Base-by-base conservation (phyloP, 768 basidiomycete genomes). In the Clitopilus passeckerianus region DNA sequence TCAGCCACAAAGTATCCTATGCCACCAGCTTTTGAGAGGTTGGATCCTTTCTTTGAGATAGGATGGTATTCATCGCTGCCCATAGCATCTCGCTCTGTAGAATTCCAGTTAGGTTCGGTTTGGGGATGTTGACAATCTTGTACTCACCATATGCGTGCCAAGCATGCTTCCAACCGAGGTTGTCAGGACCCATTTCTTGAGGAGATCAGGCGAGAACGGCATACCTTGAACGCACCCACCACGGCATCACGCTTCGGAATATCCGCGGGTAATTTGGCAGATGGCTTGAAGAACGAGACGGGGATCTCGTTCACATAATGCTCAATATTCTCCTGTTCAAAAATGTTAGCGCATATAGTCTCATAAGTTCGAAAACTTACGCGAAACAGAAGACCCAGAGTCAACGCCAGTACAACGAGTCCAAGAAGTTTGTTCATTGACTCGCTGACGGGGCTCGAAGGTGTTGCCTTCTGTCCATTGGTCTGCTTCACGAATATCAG, bases 61-160 rank as follows among this genome's bases (percentile, higher is more conserved):
- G 96, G 95, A 66, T 95, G 91, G 66, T 94, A 97, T 68, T 96
- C 93, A 74, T 98, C 95, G 56, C 80, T 79, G 3, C 95, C 95
- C 86, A 94, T 95, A 6, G 95, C 95, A 68, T 97, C 87, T 61
- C 86, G 77, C 75, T 95, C 94, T 94, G 75, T 15, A 35, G 58
- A n/a, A 44, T 30, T 57, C 34, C 2, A 34, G n/a, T 43, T 9
- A 56, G 43, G 18, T 59, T 23, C 46, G 9, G 16, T 20, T 27
- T 30, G 9, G 22, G 34, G 22, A 24, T 20, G 37, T 41, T 33
- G 18, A 60, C 27, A 7, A 7, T 30, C 27, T 30, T 30, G 27
- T 30, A 71, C 79, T 60, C 60, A 93, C 92, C 93, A 68, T 96
- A 96, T 27, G 91, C 91, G 46, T 66, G 70, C 92, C 93, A 96